These are phyloP conservation scores for Dovyalis caffra DNA, from an alignment of 345 rosid species.

Conservation along the genomic window DNA sequence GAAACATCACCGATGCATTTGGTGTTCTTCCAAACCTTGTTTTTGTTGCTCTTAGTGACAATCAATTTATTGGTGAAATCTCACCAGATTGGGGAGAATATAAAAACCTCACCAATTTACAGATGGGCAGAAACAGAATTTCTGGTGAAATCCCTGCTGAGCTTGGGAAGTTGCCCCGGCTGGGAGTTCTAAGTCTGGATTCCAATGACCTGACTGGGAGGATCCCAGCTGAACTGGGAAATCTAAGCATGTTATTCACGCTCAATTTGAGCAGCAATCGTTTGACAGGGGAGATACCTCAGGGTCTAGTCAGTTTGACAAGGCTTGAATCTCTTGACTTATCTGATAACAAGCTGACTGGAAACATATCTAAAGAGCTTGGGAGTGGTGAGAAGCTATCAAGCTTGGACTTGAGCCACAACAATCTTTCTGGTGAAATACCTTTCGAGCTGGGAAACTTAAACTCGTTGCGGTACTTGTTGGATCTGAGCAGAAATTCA, in stretches of 20 bases:
- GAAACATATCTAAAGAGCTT: slow-evolving; percentile 41
- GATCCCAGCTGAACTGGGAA: slow-evolving; percentile 52
- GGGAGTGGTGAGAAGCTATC: slow-evolving; percentile 35
- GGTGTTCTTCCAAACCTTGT: slow-evolving; percentile 43
- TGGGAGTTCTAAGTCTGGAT: slow-evolving; percentile 41
- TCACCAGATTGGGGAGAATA: slow-evolving; percentile 65
- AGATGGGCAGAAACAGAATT: slow-evolving; percentile 51
- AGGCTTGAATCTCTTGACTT: slow-evolving; percentile 44
- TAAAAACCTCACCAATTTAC: slow-evolving; percentile 46
- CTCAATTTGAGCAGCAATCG: slow-evolving; percentile 56
- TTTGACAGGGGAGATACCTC: slow-evolving; percentile 45
- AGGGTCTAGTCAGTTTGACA: slow-evolving; percentile 30
- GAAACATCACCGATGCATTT: slow-evolving; percentile 53
- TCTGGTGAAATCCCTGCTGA: slow-evolving; percentile 53
- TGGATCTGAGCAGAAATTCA: slow-evolving; percentile 69
- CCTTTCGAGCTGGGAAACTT: slow-evolving; percentile 48
- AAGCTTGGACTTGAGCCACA: slow-evolving; percentile 56
- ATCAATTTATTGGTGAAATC: slow-evolving; percentile 50
- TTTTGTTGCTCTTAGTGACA: slow-evolving; percentile 42
- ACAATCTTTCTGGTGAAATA: slow-evolving; percentile 49
- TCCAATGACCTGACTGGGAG: slow-evolving; percentile 48
- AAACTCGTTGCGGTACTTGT: slow-evolving; percentile 33
- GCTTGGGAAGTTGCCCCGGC: slow-evolving; percentile 43
- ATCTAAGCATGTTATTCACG: slow-evolving; percentile 32
- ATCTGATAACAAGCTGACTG: slow-evolving; percentile 40